Evolutionary conservation across 2,329 filamentous ascomycete genomes (phyloP), one percentile per base, ranked within the genome.

Genomic region (Colletotrichum higginsianum): DNA sequence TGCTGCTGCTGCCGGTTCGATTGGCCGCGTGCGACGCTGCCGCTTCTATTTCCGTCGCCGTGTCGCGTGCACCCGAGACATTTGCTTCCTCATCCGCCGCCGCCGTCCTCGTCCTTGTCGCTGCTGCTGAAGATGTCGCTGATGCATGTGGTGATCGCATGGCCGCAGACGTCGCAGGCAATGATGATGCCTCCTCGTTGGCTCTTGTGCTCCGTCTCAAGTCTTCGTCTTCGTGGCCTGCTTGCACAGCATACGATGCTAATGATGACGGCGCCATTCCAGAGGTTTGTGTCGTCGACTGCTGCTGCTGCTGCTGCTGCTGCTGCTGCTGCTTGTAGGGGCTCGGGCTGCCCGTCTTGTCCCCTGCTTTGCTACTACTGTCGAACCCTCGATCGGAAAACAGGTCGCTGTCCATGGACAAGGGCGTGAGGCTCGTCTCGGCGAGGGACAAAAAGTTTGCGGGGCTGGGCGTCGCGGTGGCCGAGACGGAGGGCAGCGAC

Each of bases 341-440:
- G 35, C 47, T 71, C 23, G 56, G 42, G 5, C 63, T 71, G 16
- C 38, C 12, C 47, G 55, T 56, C 61, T 21, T 63, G 44, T 46
- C 66, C 5, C 47, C 56, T 35, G 46, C 46, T 66, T 26, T 30
- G n/a, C 35, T 55, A 18, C 35, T 55, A 16, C 18, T 46, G 53
- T 66, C 47, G 23, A 40, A 26, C 4, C 47, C 53, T 21, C 49
- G 42, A 11, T 73, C 69, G 71, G 40, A 46, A 65, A 71, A 73
- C 40, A 72, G 60, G 63, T 77, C 76, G 71, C 72, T 75, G 70
- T 75, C 73, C 76, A 80, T 76, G 21, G 79, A 80, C 50, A 80
- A 64, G n/a, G 79, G 79, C 60, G 79, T 80, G 23, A 78, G 77
- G 11, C 75, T 73, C 61, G 76, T 71, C 35, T 78, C 76, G 71